Evolutionary conservation across 2,329 filamentous ascomycete genomes (phyloP).

Genomic region (Neofusicoccum cordaticola): DNA sequence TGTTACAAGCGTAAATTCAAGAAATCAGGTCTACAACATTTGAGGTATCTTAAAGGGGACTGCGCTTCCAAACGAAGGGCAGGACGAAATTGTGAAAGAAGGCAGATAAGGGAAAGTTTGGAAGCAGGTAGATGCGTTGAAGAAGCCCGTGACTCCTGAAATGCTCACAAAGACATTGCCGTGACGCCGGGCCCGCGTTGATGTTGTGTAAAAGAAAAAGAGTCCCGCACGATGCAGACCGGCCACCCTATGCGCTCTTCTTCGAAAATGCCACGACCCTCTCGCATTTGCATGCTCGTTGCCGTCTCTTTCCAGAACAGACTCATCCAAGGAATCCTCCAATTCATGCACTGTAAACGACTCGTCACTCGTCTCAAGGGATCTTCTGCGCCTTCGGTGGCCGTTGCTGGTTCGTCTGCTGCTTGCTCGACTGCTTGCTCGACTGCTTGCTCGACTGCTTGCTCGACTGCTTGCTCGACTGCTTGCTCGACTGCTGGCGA

Average conservation of each 20-base stretch:
- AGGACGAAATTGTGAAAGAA: not conserved
- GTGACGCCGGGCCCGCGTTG: not conserved
- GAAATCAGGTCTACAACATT: not conserved
- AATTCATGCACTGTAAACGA: not conserved
- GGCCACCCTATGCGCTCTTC: not conserved
- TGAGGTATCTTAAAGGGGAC: constrained; percentile 10
- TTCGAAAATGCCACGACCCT: not conserved
- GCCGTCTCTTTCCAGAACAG: not conserved
- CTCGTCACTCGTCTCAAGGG: not conserved
- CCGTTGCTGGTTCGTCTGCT: not conserved
- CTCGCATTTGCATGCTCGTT: not conserved
- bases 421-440: not conserved
- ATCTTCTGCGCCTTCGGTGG: not conserved
- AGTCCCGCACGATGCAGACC: not conserved
- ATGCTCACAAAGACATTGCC: constrained; percentile 7
- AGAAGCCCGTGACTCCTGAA: not conserved
- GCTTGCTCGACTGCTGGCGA: not conserved
- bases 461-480: not conserved
- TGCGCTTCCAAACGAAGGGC: not conserved
- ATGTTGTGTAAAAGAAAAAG: not conserved
- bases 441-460: not conserved
- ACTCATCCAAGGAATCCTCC: not conserved
- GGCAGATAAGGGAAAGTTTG: not conserved
- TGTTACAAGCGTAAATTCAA: not conserved
- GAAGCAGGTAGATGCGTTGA: not conserved